Conservation (phyloP, 1,139 yeast genomes). For the Pichia sp. region DNA sequence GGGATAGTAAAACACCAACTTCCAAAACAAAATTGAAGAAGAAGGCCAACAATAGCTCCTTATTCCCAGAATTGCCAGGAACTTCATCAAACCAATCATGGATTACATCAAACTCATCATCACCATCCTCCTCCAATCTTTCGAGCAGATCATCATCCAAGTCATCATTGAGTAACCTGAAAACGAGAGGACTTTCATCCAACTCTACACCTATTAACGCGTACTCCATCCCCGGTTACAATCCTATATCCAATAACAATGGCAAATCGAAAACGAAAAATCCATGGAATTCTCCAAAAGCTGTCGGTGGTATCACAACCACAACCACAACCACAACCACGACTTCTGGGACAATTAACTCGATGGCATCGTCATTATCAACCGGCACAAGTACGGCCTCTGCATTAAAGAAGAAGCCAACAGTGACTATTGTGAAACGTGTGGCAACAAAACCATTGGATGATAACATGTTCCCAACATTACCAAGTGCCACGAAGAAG, state of each 20-base stretch:
- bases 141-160: background rate
- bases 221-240: conserved; percentile 19
- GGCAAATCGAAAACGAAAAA: conserved; percentile 2
- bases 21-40: conserved; percentile 1
- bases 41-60: background rate
- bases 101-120: background rate
- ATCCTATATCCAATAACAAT: conserved; percentile 6
- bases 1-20: conserved; percentile 8
- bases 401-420: conserved; percentile 14
- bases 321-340: conserved; percentile 1
- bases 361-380: conserved; percentile 1
- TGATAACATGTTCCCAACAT: conserved; percentile 29
- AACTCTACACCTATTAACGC: conserved; percentile 18
- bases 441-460: conserved; percentile 1
- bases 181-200: conserved; percentile 15
- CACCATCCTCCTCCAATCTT: background rate
- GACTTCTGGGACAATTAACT: conserved; percentile 1
- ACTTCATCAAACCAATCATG: no score
- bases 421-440: background rate
- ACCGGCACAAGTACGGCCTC: conserved; percentile 2
- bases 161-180: background rate
- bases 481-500: conserved; percentile 44
- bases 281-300: conserved; percentile 3
- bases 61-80: background rate
- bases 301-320: background rate